phyloP scores from a whole-genome alignment of 768 basidiomycete genomes.

The Mrakia frigida region DNA sequence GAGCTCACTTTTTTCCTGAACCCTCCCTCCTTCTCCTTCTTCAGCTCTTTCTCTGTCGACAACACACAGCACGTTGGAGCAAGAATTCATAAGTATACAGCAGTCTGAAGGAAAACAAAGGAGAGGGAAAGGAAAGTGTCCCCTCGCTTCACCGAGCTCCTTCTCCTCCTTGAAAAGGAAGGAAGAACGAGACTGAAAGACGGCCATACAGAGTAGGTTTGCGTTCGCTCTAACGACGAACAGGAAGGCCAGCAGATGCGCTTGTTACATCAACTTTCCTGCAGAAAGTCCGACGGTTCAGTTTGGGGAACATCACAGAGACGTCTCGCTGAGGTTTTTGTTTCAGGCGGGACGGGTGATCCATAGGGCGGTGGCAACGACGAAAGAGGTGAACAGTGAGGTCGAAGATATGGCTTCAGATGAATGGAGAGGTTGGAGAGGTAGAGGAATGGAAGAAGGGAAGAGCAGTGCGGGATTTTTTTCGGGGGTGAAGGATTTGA shows the following conservation, averaged over 20 bases:
- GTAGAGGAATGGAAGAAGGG: too few relatives aligned
- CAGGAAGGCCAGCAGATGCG: background rate
- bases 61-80: too few relatives aligned
- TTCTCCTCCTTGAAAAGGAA: background rate
- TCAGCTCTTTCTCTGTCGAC: too few relatives aligned
- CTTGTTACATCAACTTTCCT: background rate
- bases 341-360: background rate
- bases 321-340: background rate
- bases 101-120: background rate
- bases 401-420: too few relatives aligned
- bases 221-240: background rate
- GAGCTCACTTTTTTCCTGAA: too few relatives aligned
- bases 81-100: too few relatives aligned
- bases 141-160: background rate
- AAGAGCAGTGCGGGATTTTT: too few relatives aligned
- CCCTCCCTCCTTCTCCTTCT: too few relatives aligned
- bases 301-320: background rate
- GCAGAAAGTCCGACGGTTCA: background rate
- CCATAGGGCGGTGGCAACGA: background rate
- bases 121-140: background rate
- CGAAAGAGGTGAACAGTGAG: background rate
- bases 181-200: background rate
- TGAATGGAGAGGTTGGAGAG: too few relatives aligned
- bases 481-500: too few relatives aligned
- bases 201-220: background rate